Conservation (phyloP, 2,329 filamentous ascomycete genomes). For the Aphanocladium album region DNA sequence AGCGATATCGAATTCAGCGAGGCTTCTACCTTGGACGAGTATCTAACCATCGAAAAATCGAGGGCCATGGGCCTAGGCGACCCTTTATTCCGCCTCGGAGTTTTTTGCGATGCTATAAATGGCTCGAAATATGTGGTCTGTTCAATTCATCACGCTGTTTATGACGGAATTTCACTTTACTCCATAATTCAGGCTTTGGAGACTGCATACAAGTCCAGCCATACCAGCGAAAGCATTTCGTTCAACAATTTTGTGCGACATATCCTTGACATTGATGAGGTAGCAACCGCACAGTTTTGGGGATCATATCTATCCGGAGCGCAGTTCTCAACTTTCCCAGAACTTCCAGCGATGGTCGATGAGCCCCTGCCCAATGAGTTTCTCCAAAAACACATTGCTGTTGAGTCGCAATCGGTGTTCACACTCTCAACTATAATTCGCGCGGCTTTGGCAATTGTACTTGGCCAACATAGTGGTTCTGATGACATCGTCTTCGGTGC, state of each 20-base stretch:
- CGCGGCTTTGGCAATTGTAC: background rate
- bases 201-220: background rate
- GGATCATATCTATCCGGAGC: background rate
- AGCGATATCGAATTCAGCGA: background rate
- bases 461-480: slow-evolving; percentile 20
- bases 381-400: background rate
- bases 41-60: background rate
- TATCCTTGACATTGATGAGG: background rate
- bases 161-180: slow-evolving; percentile 33
- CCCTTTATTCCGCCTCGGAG: background rate
- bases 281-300: background rate
- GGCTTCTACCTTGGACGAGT: background rate
- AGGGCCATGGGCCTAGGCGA: background rate
- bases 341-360: background rate
- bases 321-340: background rate
- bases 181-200: background rate
- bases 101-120: background rate
- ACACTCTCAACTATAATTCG: background rate
- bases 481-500: slow-evolving; percentile 30
- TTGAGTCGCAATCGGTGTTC: background rate
- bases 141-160: slow-evolving; percentile 36
- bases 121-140: slow-evolving; percentile 12
- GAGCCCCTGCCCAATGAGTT: background rate
- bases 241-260: background rate
- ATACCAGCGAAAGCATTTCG: background rate